These are phyloP conservation scores for Fistulinella cinereoalba DNA, from an alignment of 1,284 basidiomycete species.

Conservation along the genomic window DNA sequence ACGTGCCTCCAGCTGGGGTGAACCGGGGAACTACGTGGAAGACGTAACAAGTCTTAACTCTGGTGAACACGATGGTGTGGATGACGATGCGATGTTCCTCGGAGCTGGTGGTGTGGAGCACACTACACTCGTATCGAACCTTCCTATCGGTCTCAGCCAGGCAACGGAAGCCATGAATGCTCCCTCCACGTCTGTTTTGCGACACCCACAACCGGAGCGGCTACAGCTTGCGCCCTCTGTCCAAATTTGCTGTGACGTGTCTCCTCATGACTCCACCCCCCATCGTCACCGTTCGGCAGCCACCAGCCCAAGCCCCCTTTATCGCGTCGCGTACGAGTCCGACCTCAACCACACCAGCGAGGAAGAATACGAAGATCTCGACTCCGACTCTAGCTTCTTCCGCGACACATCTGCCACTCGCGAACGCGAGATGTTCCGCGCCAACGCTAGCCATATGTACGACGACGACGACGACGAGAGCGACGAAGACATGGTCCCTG, in stretches of 20 bases:
- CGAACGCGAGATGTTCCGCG: slow-evolving; percentile 24
- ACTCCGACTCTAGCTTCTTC: slow-evolving; percentile 37
- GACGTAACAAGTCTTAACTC: slow-evolving; percentile 54
- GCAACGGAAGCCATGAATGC: slow-evolving; percentile 23
- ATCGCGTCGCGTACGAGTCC: slow-evolving; percentile 36
- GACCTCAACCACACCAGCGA: slow-evolving; percentile 27
- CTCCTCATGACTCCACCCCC: slow-evolving; percentile 26
- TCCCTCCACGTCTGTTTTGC: slow-evolving; percentile 22
- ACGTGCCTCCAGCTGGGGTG: slow-evolving; percentile 64
- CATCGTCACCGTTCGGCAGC: slow-evolving; percentile 34
- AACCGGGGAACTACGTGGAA: slow-evolving; percentile 44
- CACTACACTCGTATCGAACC: slow-evolving; percentile 40
- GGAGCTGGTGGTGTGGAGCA: slow-evolving; percentile 53
- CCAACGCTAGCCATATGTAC: slow-evolving; percentile 35
- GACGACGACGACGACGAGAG: slow-evolving; percentile 35
- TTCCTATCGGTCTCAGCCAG: slow-evolving; percentile 36
- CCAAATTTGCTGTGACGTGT: slow-evolving; percentile 22
- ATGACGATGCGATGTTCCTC: slow-evolving; percentile 47
- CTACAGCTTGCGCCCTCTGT: slow-evolving; percentile 24
- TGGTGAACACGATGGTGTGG: slow-evolving; percentile 41
- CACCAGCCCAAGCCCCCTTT: slow-evolving; percentile 44
- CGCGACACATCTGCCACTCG: slow-evolving; percentile 25
- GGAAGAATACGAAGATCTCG: slow-evolving; percentile 33
- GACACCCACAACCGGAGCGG: slow-evolving; percentile 31
- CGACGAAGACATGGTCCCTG: slow-evolving; percentile 32